phyloP scores from a whole-genome alignment of 148 eudicot genomes.

The Chenopodium quinoa region DNA sequence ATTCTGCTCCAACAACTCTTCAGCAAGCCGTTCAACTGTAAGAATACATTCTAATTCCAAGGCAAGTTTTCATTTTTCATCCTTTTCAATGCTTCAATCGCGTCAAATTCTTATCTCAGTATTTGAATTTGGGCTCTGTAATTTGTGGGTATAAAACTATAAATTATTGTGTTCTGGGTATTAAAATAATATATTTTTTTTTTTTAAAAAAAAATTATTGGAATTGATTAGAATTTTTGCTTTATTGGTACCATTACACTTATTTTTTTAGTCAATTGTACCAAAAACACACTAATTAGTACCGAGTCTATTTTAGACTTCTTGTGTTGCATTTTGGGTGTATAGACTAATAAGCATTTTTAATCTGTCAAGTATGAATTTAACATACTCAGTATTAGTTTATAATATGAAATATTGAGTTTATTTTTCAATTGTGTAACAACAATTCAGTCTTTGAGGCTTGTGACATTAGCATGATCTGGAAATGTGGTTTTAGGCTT shows the following conservation, averaged over 20 bases:
- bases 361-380: background rate
- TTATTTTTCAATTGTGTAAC: background rate
- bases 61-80: background rate
- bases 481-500: background rate
- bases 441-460: too few relatives aligned
- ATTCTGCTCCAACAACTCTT: background rate
- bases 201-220: too few relatives aligned
- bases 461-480: too few relatives aligned
- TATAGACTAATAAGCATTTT: background rate
- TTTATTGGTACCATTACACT: too few relatives aligned
- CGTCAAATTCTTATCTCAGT: background rate
- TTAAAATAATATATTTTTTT: too few relatives aligned
- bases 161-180: too few relatives aligned
- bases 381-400: background rate
- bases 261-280: too few relatives aligned
- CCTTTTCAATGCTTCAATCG: background rate
- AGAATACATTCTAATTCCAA: background rate
- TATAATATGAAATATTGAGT: background rate
- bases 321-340: background rate
- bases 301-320: too few relatives aligned
- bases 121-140: background rate
- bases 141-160: background rate
- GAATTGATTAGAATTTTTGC: too few relatives aligned
- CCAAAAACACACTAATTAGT: too few relatives aligned
- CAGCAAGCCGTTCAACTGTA: background rate